Evolutionary conservation across 2,329 filamentous ascomycete species (phyloP).

Genomic region (Acrocalymma vagum): DNA sequence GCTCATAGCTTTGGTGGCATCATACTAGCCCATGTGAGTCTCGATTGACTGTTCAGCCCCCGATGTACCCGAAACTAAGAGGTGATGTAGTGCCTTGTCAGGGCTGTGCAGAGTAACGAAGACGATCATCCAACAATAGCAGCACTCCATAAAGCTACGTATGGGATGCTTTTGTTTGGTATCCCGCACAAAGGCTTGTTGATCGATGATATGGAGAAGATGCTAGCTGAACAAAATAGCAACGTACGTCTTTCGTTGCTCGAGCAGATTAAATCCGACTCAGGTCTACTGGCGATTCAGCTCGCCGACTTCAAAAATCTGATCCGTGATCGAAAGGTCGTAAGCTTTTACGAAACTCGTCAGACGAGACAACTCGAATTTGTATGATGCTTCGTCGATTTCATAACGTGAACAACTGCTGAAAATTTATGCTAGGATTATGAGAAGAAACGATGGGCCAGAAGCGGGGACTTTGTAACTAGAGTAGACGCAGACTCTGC

Average conservation of each 20-base stretch:
- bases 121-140: constrained; percentile 8
- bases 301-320: constrained; percentile 36
- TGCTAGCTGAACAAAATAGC: constrained; percentile 5
- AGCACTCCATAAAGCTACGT: constrained; percentile 13
- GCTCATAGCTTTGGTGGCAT: constrained; percentile 37
- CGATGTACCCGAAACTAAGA: not conserved
- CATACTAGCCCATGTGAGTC: constrained; percentile 33
- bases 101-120: constrained; percentile 3
- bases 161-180: constrained; percentile 16
- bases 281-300: constrained; percentile 20
- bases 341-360: constrained; percentile 38
- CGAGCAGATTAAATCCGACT: constrained; percentile 7
- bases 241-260: constrained; percentile 9
- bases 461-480: constrained; percentile 10
- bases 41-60: not conserved
- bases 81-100: constrained; percentile 12
- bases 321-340: constrained; percentile 34
- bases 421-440: constrained; percentile 4
- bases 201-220: constrained; percentile 12
- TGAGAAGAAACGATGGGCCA: constrained; percentile 11
- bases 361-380: constrained; percentile 25
- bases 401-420: too few species aligned
- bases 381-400: too few species aligned
- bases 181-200: constrained; percentile 14
- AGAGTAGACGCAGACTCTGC: constrained; percentile 10